Base-by-base conservation (phyloP, 257 asterid genomes). In the Nicotiana noctiflora region DNA sequence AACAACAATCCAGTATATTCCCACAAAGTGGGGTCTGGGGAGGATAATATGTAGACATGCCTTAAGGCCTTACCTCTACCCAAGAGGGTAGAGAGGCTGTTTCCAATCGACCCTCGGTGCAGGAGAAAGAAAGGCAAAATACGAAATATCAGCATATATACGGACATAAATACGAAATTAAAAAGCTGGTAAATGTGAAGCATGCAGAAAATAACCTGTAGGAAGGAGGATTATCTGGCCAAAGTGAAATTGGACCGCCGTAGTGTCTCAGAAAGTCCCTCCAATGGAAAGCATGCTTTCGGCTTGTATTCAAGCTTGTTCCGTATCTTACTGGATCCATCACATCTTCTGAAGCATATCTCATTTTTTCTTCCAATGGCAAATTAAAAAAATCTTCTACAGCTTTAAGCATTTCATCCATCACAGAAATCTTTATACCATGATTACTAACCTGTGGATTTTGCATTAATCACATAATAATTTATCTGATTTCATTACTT, bases 231-330 rank as follows among this genome's bases (percentile, higher is more conserved):
- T 70, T 70, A 44, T 44, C 34, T 44, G 59, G 77, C 57, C 77
- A 91, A 5, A 88, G 87, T 4, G 86, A 37, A 80, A 78, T 57
- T 14, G 90, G 92, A 67, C 86, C 88, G 6, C 89, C 92, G 80
- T 86, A 90, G 77, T 88, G 94, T 74, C 94, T 88, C 72, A 90
- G 82, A 46, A 56, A 91, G 76, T 91, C 93, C 77, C 96, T 91
- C 96, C 96, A 91, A 61, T 88, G 89, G 57, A 84, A 90, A 15
- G 27, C 2, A 62, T 87, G 89, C 31, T 79, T 83, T 74, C 75
- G 82, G 1, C 88, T 78, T 0, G 93, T 84, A 81, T 87, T 90
- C 86, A 91, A 85, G 66, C 94, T 91, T 21, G 93, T 91, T 62
- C 96, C 93, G 56, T 88, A 88, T 64, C 96, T 84, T 1, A 88